phyloP scores from a whole-genome alignment of 2,329 filamentous ascomycete genomes.

The Apiospora malaysiana region DNA sequence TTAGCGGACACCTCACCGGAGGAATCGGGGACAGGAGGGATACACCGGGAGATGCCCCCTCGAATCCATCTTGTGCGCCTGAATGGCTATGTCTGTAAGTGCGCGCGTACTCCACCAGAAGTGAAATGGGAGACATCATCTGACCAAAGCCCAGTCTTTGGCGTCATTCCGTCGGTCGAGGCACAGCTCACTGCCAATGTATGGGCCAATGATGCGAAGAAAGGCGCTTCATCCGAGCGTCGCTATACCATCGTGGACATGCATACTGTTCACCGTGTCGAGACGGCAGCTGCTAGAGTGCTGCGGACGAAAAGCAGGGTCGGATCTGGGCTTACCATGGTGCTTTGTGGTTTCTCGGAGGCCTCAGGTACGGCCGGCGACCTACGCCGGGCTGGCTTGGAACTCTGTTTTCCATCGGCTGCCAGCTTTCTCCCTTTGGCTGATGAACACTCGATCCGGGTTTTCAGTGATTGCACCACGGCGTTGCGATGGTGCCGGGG shows the following conservation, averaged over 20 bases:
- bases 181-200: neutral
- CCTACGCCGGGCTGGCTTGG: neutral
- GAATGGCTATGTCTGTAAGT: conserved; percentile 5
- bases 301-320: neutral
- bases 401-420: neutral
- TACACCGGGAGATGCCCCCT: neutral
- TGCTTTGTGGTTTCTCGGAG: conserved; percentile 5
- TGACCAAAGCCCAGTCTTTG: neutral
- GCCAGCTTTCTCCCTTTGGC: neutral
- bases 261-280: neutral
- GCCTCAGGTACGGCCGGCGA: neutral
- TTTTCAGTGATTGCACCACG: neutral
- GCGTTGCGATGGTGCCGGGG: neutral
- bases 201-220: neutral
- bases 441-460: neutral
- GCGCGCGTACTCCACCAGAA: neutral
- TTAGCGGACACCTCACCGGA: neutral
- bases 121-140: neutral
- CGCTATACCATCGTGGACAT: neutral
- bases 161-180: conserved; percentile 1
- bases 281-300: neutral
- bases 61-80: neutral
- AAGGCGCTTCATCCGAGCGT: neutral
- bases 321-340: neutral
- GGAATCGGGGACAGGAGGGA: neutral